phyloP scores from a whole-genome alignment of 2,329 filamentous ascomycete species.

The Colletotrichum sp. region DNA sequence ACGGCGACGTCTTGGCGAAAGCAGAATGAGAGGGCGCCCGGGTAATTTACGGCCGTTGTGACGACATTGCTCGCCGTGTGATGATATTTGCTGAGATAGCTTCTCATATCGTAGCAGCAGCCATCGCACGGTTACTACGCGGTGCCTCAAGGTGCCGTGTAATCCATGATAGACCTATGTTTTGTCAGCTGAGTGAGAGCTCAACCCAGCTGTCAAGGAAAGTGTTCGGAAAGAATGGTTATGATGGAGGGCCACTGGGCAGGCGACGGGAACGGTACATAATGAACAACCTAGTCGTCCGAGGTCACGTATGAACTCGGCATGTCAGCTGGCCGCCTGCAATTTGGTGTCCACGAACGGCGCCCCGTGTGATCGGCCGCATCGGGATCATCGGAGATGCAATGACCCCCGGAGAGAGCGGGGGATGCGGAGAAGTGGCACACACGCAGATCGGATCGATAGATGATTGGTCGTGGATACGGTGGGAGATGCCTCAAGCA shows the following conservation, averaged over 20 bases:
- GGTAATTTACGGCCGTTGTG: not conserved
- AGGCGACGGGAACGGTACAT: not conserved
- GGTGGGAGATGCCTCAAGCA: not conserved
- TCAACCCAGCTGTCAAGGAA: not conserved
- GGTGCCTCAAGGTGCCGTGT: not conserved
- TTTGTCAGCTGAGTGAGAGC: not conserved
- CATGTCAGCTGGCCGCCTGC: not conserved
- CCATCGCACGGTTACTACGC: not conserved
- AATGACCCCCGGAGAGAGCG: not conserved
- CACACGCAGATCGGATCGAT: not conserved
- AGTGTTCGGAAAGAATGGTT: not conserved
- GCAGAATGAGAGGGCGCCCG: not conserved
- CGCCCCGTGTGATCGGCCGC: not conserved
- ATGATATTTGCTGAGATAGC: not conserved
- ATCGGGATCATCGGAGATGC: not conserved
- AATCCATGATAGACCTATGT: not conserved
- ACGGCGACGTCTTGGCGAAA: not conserved
- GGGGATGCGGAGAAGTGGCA: conserved; percentile 5
- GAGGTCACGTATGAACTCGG: not conserved
- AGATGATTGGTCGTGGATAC: not conserved
- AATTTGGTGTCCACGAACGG: not conserved
- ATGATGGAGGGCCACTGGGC: not conserved
- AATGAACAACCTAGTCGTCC: not conserved
- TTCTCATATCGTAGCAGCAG: not conserved
- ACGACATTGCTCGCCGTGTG: not conserved